Percentiles rank a stretch among this genome's conserved stretches.
Conservation (phyloP, 495 filamentous ascomycete species). For the Penicillium cataractarum region DNA sequence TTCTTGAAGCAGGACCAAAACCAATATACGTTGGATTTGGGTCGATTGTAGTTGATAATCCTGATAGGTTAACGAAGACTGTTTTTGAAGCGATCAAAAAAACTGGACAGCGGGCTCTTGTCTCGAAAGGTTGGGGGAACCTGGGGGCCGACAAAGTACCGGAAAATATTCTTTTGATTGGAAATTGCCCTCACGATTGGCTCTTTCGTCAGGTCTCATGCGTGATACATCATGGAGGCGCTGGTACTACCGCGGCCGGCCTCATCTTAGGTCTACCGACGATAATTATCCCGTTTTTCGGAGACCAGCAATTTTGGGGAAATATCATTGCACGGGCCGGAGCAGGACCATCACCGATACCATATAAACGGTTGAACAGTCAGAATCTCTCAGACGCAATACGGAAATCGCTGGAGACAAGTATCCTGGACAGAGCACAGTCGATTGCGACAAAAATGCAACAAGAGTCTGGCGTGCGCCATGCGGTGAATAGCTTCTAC, state of each 20-base stretch:
- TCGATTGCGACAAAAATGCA: constrained; percentile 52
- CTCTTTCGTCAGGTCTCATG: constrained; percentile 72
- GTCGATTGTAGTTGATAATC: constrained; percentile 76
- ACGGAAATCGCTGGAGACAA: constrained; percentile 54
- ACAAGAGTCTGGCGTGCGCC: constrained; percentile 62
- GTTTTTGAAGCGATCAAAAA: constrained; percentile 68
- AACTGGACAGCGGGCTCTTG: constrained; percentile 66
- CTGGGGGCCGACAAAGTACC: constrained; percentile 66
- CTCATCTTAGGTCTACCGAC: constrained; percentile 69
- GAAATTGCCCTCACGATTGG: constrained; percentile 83
- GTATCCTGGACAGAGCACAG: constrained; percentile 55
- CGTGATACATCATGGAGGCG: constrained; percentile 81
- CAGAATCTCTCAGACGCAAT: constrained; percentile 65
- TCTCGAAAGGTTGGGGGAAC: constrained; percentile 78
- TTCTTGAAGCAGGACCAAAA: constrained; percentile 62
- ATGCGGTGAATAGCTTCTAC: constrained; percentile 68
- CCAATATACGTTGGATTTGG: constrained; percentile 81
- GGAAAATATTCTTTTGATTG: constrained; percentile 70
- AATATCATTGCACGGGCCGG: constrained; percentile 72
- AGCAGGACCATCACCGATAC: constrained; percentile 71
- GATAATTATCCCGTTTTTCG: constrained; percentile 79
- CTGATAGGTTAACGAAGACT: constrained; percentile 61
- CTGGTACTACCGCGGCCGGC: constrained; percentile 77
- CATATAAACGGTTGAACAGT: constrained; percentile 63
- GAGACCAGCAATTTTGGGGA: constrained; percentile 83